These are phyloP conservation scores for Quercus wislizeni DNA, from an alignment of 306 rosid species.

Conservation along the genomic window DNA sequence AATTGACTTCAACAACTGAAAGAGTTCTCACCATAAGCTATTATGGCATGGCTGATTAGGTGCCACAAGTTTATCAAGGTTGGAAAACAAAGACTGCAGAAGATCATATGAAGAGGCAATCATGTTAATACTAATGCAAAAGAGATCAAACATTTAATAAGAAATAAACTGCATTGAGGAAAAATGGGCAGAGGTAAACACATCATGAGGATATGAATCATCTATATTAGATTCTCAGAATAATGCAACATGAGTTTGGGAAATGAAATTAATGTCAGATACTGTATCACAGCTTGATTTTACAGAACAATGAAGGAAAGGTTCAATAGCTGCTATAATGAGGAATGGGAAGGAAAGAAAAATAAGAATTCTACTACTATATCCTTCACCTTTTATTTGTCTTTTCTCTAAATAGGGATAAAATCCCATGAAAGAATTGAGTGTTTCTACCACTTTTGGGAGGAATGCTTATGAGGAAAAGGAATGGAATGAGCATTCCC, in stretches of 20 bases:
- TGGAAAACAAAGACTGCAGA: slow-evolving; percentile 77
- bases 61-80: slow-evolving; percentile 79
- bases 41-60: slow-evolving; percentile 83
- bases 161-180: not conserved
- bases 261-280: not conserved
- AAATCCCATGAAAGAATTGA: too few relatives aligned
- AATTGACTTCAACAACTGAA: not conserved
- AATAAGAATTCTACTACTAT: too few relatives aligned
- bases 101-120: slow-evolving; percentile 4
- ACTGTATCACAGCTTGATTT: not conserved
- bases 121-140: not conserved
- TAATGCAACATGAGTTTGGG: not conserved
- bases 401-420: too few relatives aligned
- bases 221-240: not conserved
- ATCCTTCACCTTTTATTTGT: too few relatives aligned
- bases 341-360: too few relatives aligned
- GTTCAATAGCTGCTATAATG: not conserved
- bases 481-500: too few relatives aligned
- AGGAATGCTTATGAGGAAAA: too few relatives aligned
- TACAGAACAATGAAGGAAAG: not conserved
- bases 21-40: slow-evolving; percentile 80
- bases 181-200: not conserved
- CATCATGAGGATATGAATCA: not conserved
- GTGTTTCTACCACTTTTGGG: too few relatives aligned
- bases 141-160: not conserved